phyloP scores from a whole-genome alignment of 257 asterid genomes.

The Nemophila menziesii region DNA sequence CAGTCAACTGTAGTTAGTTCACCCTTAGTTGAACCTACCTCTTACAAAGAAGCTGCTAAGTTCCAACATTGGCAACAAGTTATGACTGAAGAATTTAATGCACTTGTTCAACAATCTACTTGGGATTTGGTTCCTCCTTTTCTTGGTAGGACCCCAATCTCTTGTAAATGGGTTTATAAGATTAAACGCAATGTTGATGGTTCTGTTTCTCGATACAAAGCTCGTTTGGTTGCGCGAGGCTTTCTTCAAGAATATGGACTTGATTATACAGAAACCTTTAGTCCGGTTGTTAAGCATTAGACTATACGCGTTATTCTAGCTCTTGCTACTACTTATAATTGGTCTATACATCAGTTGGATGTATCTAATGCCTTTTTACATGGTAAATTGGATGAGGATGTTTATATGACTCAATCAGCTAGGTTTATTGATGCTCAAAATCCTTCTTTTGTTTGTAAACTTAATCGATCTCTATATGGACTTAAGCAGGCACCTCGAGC shows the following conservation, averaged over 20 bases:
- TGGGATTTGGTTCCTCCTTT: background rate
- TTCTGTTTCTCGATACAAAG: too few species aligned
- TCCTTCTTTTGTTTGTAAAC: background rate
- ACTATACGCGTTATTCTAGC: background rate
- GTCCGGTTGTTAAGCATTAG: background rate
- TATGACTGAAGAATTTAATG: background rate
- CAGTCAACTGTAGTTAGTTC: background rate
- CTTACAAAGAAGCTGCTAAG: slow-evolving; percentile 3
- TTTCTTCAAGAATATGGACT: background rate
- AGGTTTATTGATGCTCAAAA: background rate
- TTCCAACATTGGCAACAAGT: background rate
- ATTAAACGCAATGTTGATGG: too few species aligned
- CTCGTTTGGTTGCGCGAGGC: background rate
- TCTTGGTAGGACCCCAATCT: background rate
- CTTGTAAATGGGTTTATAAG: background rate
- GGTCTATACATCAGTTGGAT: background rate
- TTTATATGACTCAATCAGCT: background rate
- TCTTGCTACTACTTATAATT: background rate
- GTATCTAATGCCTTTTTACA: slow-evolving; percentile 6
- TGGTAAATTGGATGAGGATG: background rate
- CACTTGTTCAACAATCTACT: background rate
- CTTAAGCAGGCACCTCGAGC: slow-evolving; percentile 3
- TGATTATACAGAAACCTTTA: slow-evolving; percentile 1
- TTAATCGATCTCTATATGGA: background rate
- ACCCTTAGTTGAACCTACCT: too few species aligned